Evolutionary conservation across 441 rosid genomes (phyloP), one percentile per base, ranked within the genome.

Genomic region (Biscutella laevigata): DNA sequence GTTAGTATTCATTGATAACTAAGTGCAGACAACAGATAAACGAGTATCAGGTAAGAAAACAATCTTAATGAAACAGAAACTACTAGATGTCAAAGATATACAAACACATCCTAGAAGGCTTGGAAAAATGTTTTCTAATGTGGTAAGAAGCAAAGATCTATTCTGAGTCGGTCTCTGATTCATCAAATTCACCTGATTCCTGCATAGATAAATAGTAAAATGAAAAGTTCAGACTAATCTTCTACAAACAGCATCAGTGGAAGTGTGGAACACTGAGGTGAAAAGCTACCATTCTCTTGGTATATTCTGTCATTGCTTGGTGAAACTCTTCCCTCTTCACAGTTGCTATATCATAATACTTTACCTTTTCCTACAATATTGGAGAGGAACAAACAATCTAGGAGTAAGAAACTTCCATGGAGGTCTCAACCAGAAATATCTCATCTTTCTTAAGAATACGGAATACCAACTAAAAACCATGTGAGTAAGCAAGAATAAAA

Each of bases 311-410:
- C 82, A 74, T 80, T 57, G 78, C 77, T 62, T 69, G 69, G 54
- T 87, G 95, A 61, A 91, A 87, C 67, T 84, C 95, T 32, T 88
- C 87, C 59, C 95, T 77, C 62, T 84, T 91, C 71, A 71, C 82
- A 7, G 84, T 85, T 48, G 95, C 95, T 22, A 83, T 73, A 66
- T 84, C 98, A 60, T 91, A 91, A 54, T 91, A 88, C 49, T 82
- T 77, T 19, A 91, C 94, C 45, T 91, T 88, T 66, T 88, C 98
- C 98, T 91, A 47, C 42, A 51, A 22, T 17, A 44, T 32, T 25
- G 53, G 32, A 37, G 36, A 52, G 13, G 27, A 37, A 38, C 30
- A 41, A 17, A 45, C 53, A 16, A 66, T 42, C 52, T 25, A 34
- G 41, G 35, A 12, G 28, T 57, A 46, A 65, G 48, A 57, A 21